Evolutionary conservation across 306 rosid species (phyloP).

Genomic region (Cucumis melo): DNA sequence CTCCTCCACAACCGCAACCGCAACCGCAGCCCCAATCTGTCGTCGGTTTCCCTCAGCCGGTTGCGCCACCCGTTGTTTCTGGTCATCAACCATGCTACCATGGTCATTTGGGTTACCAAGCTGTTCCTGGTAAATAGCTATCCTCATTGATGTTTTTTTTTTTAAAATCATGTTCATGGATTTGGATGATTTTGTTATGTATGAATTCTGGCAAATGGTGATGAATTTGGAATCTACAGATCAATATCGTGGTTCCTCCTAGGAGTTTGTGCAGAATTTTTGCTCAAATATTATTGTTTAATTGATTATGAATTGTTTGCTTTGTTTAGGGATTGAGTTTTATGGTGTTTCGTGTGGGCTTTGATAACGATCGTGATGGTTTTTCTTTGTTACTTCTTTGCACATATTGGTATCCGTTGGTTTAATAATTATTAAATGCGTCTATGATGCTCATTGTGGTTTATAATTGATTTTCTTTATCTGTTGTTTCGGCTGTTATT

Average conservation of each 20-base stretch:
- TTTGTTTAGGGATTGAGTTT: neutral
- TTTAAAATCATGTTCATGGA: neutral
- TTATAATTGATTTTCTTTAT: neutral
- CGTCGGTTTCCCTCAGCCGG: constrained; percentile 38
- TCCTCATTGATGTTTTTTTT: neutral
- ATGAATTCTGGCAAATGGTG: neutral
- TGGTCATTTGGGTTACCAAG: constrained; percentile 24
- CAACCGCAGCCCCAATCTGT: constrained; percentile 19
- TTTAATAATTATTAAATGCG: neutral
- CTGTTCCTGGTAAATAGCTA: constrained; percentile 28
- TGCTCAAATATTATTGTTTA: neutral
- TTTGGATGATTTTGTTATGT: neutral
- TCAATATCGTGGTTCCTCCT: neutral
- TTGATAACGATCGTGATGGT: neutral
- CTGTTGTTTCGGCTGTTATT: neutral
- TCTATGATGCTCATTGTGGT: neutral
- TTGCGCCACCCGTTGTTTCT: constrained; percentile 14
- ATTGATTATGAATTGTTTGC: neutral
- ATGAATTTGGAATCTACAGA: neutral
- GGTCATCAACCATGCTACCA: constrained; percentile 21
- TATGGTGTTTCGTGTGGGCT: neutral
- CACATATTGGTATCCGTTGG: neutral
- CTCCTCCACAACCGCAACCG: constrained; percentile 21
- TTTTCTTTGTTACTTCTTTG: neutral
- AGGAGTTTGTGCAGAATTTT: neutral